A percentile compares a stretch with the other conserved stretches of the same genome.
phyloP scores from a whole-genome alignment of 2,329 filamentous ascomycete genomes.

The Onygenales sp. region DNA sequence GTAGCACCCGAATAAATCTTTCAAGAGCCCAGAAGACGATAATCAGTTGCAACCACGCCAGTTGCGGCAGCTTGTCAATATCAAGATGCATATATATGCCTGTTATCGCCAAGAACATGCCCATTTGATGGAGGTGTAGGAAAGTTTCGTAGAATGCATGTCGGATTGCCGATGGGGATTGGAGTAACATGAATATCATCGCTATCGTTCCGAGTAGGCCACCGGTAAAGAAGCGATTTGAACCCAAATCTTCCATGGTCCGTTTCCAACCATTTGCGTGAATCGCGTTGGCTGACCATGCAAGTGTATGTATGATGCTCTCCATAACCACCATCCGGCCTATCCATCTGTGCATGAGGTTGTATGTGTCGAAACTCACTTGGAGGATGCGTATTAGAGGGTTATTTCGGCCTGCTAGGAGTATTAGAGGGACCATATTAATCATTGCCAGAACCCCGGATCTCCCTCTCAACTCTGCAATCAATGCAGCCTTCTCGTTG shows the following conservation, averaged over 20 bases:
- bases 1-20: slow-evolving; percentile 37
- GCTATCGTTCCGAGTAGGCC: slow-evolving; percentile 35
- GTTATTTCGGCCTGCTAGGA: slow-evolving; percentile 89
- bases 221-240: slow-evolving; percentile 34
- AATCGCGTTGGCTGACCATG: slow-evolving; percentile 69
- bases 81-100: slow-evolving; percentile 37
- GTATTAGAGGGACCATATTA: slow-evolving; percentile 85
- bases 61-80: slow-evolving; percentile 32
- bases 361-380: slow-evolving; percentile 95
- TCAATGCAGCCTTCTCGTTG: slow-evolving; percentile 44
- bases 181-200: slow-evolving; percentile 31
- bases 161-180: slow-evolving; percentile 36
- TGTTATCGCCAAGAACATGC: slow-evolving; percentile 33
- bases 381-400: slow-evolving; percentile 71
- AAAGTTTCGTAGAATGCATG: slow-evolving; percentile 40
- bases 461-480: slow-evolving; percentile 76
- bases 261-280: slow-evolving; percentile 55
- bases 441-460: slow-evolving; percentile 74
- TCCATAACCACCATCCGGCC: slow-evolving; percentile 68
- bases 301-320: slow-evolving; percentile 57
- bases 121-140: slow-evolving; percentile 38
- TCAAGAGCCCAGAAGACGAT: slow-evolving; percentile 32
- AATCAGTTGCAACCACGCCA: slow-evolving; percentile 28
- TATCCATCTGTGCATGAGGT: slow-evolving; percentile 77
- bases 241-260: slow-evolving; percentile 22